phyloP scores from a whole-genome alignment of 2,329 filamentous ascomycete species.

The Trichoderma asperellum region DNA sequence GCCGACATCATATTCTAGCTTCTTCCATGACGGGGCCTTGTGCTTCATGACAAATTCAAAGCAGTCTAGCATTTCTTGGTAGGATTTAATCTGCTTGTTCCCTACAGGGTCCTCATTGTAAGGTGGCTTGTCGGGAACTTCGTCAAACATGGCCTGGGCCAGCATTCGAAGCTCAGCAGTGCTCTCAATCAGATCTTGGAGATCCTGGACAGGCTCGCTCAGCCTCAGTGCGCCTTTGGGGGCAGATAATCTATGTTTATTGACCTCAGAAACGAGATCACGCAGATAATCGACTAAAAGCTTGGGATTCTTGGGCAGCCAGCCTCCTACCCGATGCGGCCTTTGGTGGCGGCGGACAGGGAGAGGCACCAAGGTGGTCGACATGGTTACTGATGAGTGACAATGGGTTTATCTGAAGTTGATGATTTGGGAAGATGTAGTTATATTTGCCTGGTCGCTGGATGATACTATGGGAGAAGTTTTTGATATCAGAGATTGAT shows the following conservation, averaged over 20 bases:
- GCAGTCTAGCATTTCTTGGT: conserved; percentile 34
- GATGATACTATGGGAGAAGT: not conserved
- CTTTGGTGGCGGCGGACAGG: not conserved
- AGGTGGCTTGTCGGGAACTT: conserved; percentile 34
- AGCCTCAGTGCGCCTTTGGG: not conserved
- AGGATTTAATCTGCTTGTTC: conserved; percentile 30
- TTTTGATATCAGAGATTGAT: not conserved
- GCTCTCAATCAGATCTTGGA: conserved; percentile 30
- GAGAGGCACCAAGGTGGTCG: not conserved
- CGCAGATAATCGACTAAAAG: conserved; percentile 10
- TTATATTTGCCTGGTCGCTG: not conserved
- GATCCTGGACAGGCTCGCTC: conserved; percentile 4
- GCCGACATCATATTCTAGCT: conserved; percentile 35
- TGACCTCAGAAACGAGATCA: conserved; percentile 20
- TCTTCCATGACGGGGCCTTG: conserved; percentile 33
- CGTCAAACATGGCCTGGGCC: conserved; percentile 33
- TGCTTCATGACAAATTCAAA: conserved; percentile 31
- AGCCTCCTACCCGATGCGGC: conserved; percentile 21
- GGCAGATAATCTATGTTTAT: not conserved
- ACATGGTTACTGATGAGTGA: not conserved
- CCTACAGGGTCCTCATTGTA: conserved; percentile 30
- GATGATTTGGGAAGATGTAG: not conserved
- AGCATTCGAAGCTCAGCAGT: conserved; percentile 34
- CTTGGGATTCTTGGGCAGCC: conserved; percentile 22
- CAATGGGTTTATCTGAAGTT: not conserved